A percentile compares a stretch with the other conserved stretches of the same genome.
These are phyloP conservation scores for Xylaria sp. DNA, from an alignment of 2,329 filamentous ascomycete genomes.

Conservation along the genomic window DNA sequence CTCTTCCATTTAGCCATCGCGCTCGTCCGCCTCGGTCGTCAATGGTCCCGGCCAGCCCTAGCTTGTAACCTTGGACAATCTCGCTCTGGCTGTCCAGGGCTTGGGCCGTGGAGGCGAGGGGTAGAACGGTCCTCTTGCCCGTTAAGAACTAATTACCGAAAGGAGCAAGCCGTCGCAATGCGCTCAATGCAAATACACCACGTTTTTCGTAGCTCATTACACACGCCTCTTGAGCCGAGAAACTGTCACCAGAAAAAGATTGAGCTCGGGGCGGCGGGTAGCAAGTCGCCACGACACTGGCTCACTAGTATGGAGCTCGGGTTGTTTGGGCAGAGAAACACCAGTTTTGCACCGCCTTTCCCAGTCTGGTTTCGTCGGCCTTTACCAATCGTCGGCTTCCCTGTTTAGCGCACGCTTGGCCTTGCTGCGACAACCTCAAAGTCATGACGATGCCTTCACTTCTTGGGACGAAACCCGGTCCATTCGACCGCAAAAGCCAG, in stretches of 20 bases:
- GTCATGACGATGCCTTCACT: conserved; percentile 29
- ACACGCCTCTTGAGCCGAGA: conserved; percentile 29
- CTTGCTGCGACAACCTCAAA: conserved; percentile 18
- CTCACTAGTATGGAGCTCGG: conserved; percentile 25
- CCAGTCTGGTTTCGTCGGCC: conserved; percentile 23
- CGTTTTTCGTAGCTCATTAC: conserved; percentile 24
- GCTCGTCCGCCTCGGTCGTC: conserved; percentile 28
- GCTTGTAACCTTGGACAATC: conserved; percentile 32
- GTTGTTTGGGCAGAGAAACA: conserved; percentile 9
- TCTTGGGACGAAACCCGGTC: conserved; percentile 15
- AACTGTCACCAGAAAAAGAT: conserved; percentile 32
- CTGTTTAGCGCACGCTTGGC: conserved; percentile 25
- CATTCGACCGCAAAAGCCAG: conserved; percentile 25
- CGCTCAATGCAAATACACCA: conserved; percentile 28
- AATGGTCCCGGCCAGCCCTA: conserved; percentile 24
- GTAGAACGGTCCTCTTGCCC: conserved; percentile 36
- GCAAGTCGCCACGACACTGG: conserved; percentile 35
- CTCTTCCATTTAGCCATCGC: conserved; percentile 37
- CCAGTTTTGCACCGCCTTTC: conserved; percentile 24
- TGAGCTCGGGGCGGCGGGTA: conserved; percentile 33
- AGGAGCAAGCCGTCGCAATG: conserved; percentile 32
- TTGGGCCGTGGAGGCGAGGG: conserved; percentile 41
- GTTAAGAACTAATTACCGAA: conserved; percentile 36
- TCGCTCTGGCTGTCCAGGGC: conserved; percentile 29
- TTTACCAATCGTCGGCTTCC: conserved; percentile 23